Base-by-base conservation (phyloP, 495 filamentous ascomycete species). In the Lasiosphaeris hirsuta region DNA sequence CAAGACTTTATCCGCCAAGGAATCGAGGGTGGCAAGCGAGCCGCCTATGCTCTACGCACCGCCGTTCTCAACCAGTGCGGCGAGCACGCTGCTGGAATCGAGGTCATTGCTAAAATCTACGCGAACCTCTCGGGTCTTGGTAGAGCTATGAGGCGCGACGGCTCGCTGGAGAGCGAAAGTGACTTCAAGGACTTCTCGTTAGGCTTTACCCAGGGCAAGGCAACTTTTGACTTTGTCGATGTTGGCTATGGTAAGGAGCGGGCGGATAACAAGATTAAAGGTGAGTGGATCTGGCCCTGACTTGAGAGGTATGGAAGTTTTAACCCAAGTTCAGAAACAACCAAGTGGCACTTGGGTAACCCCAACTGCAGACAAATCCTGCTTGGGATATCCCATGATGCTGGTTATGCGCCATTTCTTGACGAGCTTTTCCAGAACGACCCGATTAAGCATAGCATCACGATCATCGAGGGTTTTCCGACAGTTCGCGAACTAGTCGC, bases 321-420 rank as follows among this genome's bases (percentile, higher is more conserved):
- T 61, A 19, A 59, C 40, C 54, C 13, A n/a, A 41, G 33, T 51
- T 9, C 72, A 92, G 90, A 91, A 64, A 69, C 61, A 34, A 66
- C 75, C 7, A 64, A 70, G 46, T 81, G 75, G 69, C 76, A 84
- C 73, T 61, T 90, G 81, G 76, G 84, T 82, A 81, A 92, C 63
- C 81, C 78, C 64, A 88, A 90, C 68, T 95, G 90, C 71, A 88
- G 87, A 62, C 89, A 92, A 58, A 85, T 95, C 41, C 73, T 92
- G 46, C 75, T 96, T 43, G 91, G 90, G 10, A 86, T 90, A 58
- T 88, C 87, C 17, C 86, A 90, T 58, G 87, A 92, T 69, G 81
- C 83, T 54, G 82, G 84, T 36, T 95, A 91, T 69, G 83, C 81
- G 19, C 78, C 83, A 1, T 80, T 87, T 54, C 71, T 96, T n/a